Evolutionary conservation across 768 basidiomycete species (phyloP).

Genomic region (Gyrodon lividus): DNA sequence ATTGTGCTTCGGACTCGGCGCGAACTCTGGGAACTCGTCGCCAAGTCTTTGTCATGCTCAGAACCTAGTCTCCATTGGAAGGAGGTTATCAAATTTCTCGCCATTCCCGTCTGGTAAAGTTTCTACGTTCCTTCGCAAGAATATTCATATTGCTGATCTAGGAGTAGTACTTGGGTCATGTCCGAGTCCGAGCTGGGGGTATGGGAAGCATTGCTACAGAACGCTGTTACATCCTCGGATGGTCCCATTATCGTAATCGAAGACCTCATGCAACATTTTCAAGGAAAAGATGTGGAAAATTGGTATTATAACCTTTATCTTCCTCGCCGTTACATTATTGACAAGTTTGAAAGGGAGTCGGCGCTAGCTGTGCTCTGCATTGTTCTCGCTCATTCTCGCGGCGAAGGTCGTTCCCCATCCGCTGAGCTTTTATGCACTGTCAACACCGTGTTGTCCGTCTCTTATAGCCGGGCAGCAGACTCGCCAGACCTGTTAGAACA

Average conservation of each 20-base stretch:
- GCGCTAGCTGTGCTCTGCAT: slow-evolving; percentile 15
- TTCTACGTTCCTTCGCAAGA: neutral
- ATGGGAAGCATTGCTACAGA: slow-evolving; percentile 42
- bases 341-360: slow-evolving; percentile 22
- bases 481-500: slow-evolving; percentile 24
- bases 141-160: slow-evolving; percentile 3
- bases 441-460: slow-evolving; percentile 29
- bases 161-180: slow-evolving; percentile 45
- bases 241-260: slow-evolving; percentile 11
- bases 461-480: slow-evolving; percentile 32
- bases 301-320: slow-evolving; percentile 16
- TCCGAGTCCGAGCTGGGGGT: slow-evolving; percentile 39
- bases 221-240: slow-evolving; percentile 25
- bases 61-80: slow-evolving; percentile 35
- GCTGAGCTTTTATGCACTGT: slow-evolving; percentile 29
- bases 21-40: slow-evolving; percentile 49
- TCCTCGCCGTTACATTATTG: neutral
- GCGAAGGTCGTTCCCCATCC: slow-evolving; percentile 9
- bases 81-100: slow-evolving; percentile 44
- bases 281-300: slow-evolving; percentile 13
- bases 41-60: slow-evolving; percentile 30
- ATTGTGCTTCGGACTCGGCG: slow-evolving; percentile 25
- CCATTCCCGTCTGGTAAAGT: slow-evolving; percentile 48
- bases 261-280: slow-evolving; percentile 14
- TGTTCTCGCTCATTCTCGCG: slow-evolving; percentile 11